Base-by-base conservation (phyloP, 2,329 filamentous ascomycete species). In the Aspergillus brunneoviolaceus region DNA sequence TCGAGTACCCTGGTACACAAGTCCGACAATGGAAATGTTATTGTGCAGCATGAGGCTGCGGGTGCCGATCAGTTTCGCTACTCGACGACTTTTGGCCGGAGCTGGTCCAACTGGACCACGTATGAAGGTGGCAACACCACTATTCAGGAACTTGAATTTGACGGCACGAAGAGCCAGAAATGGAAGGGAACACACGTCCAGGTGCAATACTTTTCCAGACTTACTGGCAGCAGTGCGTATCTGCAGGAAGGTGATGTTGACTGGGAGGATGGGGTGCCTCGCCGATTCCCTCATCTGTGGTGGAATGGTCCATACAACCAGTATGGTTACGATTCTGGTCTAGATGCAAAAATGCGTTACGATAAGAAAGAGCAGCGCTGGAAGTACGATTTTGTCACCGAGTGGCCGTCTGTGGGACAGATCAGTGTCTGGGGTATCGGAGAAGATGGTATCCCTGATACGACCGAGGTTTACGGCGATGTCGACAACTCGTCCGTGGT, bases 341-440 rank as follows among this genome's bases (percentile, higher is more conserved):
- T 88, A 16, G 69, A 76, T 1, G 85, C 85, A 58, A 61, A 74
- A 5, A 81, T 88, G 75, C 67, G 74, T 16, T 78, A 83, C 47
- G 75, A 78, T 25, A 49, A 50, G 2, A 71, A 74, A 19, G 77
- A 84, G 49, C 76, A 78, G n/a, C 72, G 74, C 2, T 89, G 87
- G 87, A 74, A 78, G 23, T 84, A 83, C 64, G 79, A 85, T 62
- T 85, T 87, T 61, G 84, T 87, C 79, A 78, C 80, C 4, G 86
- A 89, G 68, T 89, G 86, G 85, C 87, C 87, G 5, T 80, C 82
- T 2, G 73, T 81, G 49, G 81, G 85, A 58, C 85, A 88, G 67
- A 72, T 88, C 58, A 89, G 87, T 64, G 79, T 87, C 9, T 89
- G 87, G 86, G 86, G 86, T 52, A 84, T 87, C 67, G 86, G 87